Conservation (phyloP, 441 rosid genomes). For the Adansonia rubrostipa region DNA sequence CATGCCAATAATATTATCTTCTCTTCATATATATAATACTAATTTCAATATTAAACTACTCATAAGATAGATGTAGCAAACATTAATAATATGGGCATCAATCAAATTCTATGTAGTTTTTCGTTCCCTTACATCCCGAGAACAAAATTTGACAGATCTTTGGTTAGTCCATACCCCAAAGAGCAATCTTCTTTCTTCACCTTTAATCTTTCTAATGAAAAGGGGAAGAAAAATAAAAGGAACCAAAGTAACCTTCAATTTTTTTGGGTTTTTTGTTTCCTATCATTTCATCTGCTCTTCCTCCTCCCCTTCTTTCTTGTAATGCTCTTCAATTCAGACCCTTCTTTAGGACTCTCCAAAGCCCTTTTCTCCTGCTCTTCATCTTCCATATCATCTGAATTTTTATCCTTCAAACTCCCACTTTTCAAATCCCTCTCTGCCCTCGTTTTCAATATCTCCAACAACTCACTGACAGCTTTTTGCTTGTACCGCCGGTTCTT, state of each 20-base stretch:
- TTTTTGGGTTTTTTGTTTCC: background rate
- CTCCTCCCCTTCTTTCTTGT: conserved; percentile 38
- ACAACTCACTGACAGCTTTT: conserved; percentile 62
- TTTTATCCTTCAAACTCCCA: conserved; percentile 39
- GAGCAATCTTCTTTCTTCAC: background rate
- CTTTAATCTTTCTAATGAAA: conserved; percentile 8
- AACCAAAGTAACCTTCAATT: background rate
- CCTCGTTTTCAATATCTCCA: conserved; percentile 54
- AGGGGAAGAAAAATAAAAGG: background rate
- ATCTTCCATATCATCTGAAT: conserved; percentile 36
- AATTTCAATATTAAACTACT: conserved; percentile 29
- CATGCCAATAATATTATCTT: conserved; percentile 38
- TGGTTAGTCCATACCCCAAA: background rate
- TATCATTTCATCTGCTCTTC: conserved; percentile 24
- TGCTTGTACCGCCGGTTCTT: conserved; percentile 59
- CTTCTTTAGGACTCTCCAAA: conserved; percentile 57
- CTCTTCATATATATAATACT: conserved; percentile 24
- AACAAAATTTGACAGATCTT: conserved; percentile 17
- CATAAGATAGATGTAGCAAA: conserved; percentile 23
- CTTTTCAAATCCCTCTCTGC: conserved; percentile 43
- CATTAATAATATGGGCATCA: conserved; percentile 26
- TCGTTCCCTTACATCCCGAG: background rate
- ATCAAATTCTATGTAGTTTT: conserved; percentile 9
- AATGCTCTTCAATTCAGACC: conserved; percentile 41
- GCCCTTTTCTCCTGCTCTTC: conserved; percentile 78